Evolutionary conservation across 2,329 filamentous ascomycete species (phyloP).

Genomic region (Aspergillus sp.): DNA sequence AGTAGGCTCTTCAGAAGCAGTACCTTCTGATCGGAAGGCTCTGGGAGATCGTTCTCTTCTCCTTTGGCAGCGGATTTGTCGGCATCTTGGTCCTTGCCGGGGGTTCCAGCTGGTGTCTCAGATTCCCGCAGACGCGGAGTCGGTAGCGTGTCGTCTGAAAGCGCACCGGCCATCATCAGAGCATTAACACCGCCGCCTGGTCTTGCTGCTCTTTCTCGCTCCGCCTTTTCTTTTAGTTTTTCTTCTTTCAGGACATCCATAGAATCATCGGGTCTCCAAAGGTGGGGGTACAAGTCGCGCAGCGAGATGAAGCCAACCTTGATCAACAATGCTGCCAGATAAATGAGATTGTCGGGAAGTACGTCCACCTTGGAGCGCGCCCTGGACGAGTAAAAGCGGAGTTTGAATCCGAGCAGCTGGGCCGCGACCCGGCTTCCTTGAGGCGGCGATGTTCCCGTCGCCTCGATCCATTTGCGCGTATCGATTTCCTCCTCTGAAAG

Average conservation of each 20-base stretch:
- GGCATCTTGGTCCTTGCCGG: slow-evolving; percentile 55
- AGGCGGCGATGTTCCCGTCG: slow-evolving; percentile 79
- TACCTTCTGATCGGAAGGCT: slow-evolving; percentile 85
- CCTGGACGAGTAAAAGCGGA: slow-evolving; percentile 87
- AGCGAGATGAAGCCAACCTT: slow-evolving; percentile 97
- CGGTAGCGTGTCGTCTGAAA: slow-evolving; percentile 75
- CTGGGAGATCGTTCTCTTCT: slow-evolving; percentile 57
- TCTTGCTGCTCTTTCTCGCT: slow-evolving; percentile 70
- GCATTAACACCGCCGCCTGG: slow-evolving; percentile 77
- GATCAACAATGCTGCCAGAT: slow-evolving; percentile 85
- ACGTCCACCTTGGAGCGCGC: slow-evolving; percentile 72
- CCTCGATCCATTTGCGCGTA: slow-evolving; percentile 71
- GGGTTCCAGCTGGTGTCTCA: slow-evolving; percentile 51
- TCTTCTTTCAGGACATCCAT: slow-evolving; percentile 74
- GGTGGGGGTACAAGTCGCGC: slow-evolving; percentile 84
- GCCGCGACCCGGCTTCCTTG: slow-evolving; percentile 87
- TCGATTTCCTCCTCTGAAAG: slow-evolving; percentile 52
- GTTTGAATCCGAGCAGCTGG: slow-evolving; percentile 93
- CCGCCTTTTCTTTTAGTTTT: slow-evolving; percentile 72
- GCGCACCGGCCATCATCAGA: slow-evolving; percentile 78
- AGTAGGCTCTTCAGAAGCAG: slow-evolving; percentile 79
- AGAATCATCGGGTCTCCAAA: slow-evolving; percentile 78
- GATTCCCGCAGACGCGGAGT: slow-evolving; percentile 52
- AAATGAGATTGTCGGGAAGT: slow-evolving; percentile 88
- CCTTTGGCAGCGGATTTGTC: slow-evolving; percentile 36